These are phyloP conservation scores for Chaetoscypha palmicola DNA, from an alignment of 2,329 filamentous ascomycete species.

Conservation along the genomic window DNA sequence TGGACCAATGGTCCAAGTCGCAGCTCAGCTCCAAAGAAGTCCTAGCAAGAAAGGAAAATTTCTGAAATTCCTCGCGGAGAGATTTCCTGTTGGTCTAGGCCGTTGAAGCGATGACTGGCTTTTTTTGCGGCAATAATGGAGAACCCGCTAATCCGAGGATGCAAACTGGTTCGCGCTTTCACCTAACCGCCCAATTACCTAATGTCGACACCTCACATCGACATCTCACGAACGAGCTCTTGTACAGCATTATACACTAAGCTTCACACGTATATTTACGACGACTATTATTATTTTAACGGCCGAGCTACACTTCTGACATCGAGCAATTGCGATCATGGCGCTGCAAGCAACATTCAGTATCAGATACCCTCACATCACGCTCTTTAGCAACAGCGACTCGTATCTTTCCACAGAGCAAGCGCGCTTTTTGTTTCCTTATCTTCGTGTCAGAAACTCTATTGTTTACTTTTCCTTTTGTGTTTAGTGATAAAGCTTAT, in stretches of 20 bases:
- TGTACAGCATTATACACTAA: conserved; percentile 8
- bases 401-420: conserved; percentile 12
- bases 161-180: not conserved
- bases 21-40: conserved; percentile 26
- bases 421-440: conserved; percentile 7
- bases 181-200: conserved; percentile 3
- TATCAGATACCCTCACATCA: conserved; percentile 16
- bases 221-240: not conserved
- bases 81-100: conserved; percentile 28
- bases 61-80: conserved; percentile 29
- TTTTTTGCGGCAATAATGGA: not conserved
- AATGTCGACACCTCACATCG: not conserved
- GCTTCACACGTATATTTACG: not conserved
- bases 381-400: conserved; percentile 27
- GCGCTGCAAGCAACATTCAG: not conserved
- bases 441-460: conserved; percentile 2
- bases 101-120: no score
- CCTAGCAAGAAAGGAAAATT: conserved; percentile 30
- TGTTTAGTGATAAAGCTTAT: conserved; percentile 8
- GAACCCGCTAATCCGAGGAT: not conserved
- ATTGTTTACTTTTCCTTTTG: conserved; percentile 5
- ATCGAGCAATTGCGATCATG: not conserved
- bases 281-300: conserved; percentile 6
- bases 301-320: conserved; percentile 1
- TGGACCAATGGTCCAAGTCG: conserved; percentile 63